These are phyloP conservation scores for Trichoderma pleuroti DNA, from an alignment of 2,329 filamentous ascomycete genomes.

Conservation along the genomic window DNA sequence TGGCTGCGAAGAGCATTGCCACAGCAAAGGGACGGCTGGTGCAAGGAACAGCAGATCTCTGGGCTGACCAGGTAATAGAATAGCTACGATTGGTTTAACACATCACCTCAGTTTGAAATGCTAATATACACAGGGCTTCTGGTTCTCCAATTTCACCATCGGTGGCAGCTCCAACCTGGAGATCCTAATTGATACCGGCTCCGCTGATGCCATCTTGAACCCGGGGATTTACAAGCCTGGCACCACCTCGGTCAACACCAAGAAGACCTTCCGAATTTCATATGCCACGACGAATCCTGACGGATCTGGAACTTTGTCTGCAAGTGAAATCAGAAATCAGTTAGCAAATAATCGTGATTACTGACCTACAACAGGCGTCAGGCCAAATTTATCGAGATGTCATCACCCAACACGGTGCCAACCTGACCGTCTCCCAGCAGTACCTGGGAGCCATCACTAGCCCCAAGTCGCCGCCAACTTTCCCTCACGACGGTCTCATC, in stretches of 20 bases:
- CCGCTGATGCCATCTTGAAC: conserved; percentile 22
- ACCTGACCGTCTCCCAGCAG: conserved; percentile 21
- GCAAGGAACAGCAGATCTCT: not conserved
- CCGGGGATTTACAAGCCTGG: conserved; percentile 23
- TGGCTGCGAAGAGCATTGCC: conserved; percentile 16
- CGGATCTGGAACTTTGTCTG: conserved; percentile 19
- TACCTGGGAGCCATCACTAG: conserved; percentile 19
- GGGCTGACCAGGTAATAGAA: conserved; percentile 19
- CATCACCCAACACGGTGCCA: conserved; percentile 21
- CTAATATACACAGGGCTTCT: conserved; percentile 21
- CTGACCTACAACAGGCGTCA: conserved; percentile 12
- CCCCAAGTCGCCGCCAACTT: conserved; percentile 19
- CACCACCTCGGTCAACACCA: conserved; percentile 10
- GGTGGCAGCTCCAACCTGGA: conserved; percentile 22
- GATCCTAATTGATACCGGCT: conserved; percentile 24
- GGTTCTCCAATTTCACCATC: conserved; percentile 24
- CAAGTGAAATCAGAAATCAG: not conserved
- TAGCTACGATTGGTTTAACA: no score
- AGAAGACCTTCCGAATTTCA: conserved; percentile 18
- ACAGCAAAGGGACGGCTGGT: conserved; percentile 14
- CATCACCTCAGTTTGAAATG: not conserved
- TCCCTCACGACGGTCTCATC: conserved; percentile 24
- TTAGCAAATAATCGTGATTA: not conserved
- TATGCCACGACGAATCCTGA: conserved; percentile 24
- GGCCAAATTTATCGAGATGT: conserved; percentile 22